Evolutionary conservation across 768 basidiomycete species (phyloP), one percentile per base, ranked within the genome.

Genomic region (Hypholoma fasciculare): DNA sequence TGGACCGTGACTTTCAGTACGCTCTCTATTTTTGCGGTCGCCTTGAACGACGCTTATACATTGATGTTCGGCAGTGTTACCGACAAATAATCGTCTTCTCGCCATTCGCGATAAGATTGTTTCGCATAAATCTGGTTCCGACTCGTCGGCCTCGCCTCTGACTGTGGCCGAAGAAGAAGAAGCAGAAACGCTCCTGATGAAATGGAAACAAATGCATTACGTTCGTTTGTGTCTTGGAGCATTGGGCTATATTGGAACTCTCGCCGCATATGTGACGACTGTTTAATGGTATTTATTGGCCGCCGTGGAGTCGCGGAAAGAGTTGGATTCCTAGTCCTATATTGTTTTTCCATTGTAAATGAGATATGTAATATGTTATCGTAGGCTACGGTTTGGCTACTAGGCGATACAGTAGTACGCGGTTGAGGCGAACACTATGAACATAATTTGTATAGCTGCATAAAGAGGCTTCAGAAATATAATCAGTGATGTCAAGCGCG

Each of bases 191-290:
- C 55, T 61, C 27, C 27, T 61, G 13, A n/a, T 49, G 42, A 61
- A 57, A 34, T 61, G 59, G 59, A 47, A 54, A 34, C 23, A 23
- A 4, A 23, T 61, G 26, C 59, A 61, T 14, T 52, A 57, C 34
- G 55, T 61, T 8, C 59, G 59, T 14, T 7, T 61, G 9, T 17
- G 27, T 5, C 26, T 61, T 2, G 59, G 59, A 7, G 59, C 40
- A 26, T 2, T 54, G 3, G 56, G 55, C 3, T 61, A 51, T 46
- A 4, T 61, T 7, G 59, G 55, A 3, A 44, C 55, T 2, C 30
- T 61, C 5, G 59, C 59, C 6, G 59, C 51, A 4, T 61, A 56
- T 23, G 37, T 48, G 27, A 26, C 46, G 1, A 43, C 59, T 2
- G 34, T 55, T 30, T 60, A 44, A 44, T 4, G 12, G 8, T 20